Percentiles rank a stretch among this genome's conserved stretches.
These are phyloP conservation scores for Solanum clarkiae DNA, from an alignment of 257 asterid genomes.

Conservation along the genomic window DNA sequence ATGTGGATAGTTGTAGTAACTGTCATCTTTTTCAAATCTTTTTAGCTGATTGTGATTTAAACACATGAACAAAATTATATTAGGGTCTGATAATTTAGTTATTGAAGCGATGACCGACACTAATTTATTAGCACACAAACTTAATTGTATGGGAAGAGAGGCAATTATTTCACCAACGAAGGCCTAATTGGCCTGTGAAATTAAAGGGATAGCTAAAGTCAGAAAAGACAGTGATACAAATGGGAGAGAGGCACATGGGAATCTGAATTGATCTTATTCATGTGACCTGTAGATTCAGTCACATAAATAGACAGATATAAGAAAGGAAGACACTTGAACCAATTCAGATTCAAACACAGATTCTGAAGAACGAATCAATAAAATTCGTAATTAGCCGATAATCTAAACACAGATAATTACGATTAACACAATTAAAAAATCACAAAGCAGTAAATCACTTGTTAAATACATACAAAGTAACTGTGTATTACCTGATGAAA, in stretches of 20 bases:
- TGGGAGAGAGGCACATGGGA: background rate
- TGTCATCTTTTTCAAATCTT: background rate
- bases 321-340: background rate
- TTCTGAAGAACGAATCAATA: background rate
- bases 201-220: background rate
- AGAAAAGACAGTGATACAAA: background rate
- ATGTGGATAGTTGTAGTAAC: background rate
- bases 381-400: background rate
- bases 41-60: background rate
- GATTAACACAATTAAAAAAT: background rate
- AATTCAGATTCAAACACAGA: background rate
- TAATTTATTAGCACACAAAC: background rate
- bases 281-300: constrained; percentile 1
- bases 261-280: background rate
- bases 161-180: background rate
- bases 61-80: background rate
- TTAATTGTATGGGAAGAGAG: background rate
- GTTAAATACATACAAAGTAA: background rate
- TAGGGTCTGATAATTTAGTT: background rate
- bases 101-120: background rate
- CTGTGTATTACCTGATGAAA: background rate
- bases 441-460: background rate
- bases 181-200: background rate
- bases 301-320: background rate
- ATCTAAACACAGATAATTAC: background rate